Conservation (phyloP, 371 early-diverging fungal genomes). For the Apophysomyces ossiformis region DNA sequence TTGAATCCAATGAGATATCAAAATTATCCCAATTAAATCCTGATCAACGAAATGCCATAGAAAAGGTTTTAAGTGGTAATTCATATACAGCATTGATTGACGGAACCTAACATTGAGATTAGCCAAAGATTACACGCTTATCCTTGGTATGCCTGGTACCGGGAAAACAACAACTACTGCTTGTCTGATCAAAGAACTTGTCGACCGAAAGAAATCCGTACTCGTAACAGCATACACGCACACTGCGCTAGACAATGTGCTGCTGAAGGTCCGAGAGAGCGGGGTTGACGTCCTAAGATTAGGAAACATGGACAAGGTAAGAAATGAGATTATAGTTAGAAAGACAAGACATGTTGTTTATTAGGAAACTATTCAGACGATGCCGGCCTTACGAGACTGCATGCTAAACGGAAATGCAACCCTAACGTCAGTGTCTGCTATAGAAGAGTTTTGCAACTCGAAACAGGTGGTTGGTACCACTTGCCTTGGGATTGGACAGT, state of each 20-base stretch:
- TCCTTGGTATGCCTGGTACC: constrained; percentile 99
- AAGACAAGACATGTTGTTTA: background rate
- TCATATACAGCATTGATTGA: background rate
- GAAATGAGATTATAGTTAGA: background rate
- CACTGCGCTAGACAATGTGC: constrained; percentile 93
- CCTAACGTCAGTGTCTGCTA: constrained; percentile 56
- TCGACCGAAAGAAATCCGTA: constrained; percentile 74
- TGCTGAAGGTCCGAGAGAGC: constrained; percentile 74
- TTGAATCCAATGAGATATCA: background rate
- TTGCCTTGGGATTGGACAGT: constrained; percentile 88
- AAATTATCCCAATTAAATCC: constrained; percentile 52
- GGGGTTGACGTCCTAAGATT: constrained; percentile 73
- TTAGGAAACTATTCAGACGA: constrained; percentile 41
- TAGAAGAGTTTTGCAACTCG: constrained; percentile 61
- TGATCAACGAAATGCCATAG: constrained; percentile 70
- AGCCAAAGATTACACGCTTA: constrained; percentile 88
- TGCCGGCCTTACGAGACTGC: constrained; percentile 47
- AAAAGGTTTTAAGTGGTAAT: constrained; percentile 57
- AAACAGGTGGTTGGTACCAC: constrained; percentile 87
- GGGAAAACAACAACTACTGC: constrained; percentile 97
- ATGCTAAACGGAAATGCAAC: constrained; percentile 51
- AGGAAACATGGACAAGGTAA: constrained; percentile 72
- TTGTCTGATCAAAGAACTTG: constrained; percentile 77
- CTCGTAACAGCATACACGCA: constrained; percentile 97
- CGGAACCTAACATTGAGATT: background rate